A percentile compares a stretch with the other conserved stretches of the same genome.
Evolutionary conservation across 2,329 filamentous ascomycete genomes (phyloP).

Genomic region (Cercospora zeina): DNA sequence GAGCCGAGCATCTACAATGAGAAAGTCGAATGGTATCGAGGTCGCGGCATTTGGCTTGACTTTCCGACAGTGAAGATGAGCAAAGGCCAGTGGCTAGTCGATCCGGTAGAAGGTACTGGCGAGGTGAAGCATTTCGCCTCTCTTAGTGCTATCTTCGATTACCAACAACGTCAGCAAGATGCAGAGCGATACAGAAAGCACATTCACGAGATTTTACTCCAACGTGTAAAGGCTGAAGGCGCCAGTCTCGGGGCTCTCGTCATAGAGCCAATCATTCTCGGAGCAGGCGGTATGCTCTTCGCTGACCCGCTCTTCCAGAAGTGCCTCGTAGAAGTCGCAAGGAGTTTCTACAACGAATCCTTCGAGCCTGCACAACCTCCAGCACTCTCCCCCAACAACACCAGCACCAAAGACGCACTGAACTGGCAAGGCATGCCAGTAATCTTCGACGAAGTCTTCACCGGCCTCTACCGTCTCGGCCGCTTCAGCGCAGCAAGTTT

Average conservation of each 20-base stretch:
- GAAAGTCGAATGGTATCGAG: slow-evolving; percentile 82
- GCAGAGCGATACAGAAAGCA: slow-evolving; percentile 35
- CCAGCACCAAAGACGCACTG: slow-evolving; percentile 25
- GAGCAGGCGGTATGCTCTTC: slow-evolving; percentile 81
- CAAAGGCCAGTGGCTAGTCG: slow-evolving; percentile 65
- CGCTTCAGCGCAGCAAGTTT: slow-evolving; percentile 70
- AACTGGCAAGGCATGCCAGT: slow-evolving; percentile 74
- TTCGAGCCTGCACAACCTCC: not conserved
- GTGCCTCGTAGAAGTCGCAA: slow-evolving; percentile 66
- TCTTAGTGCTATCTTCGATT: slow-evolving; percentile 61
- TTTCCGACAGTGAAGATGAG: slow-evolving; percentile 70
- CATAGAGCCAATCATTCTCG: slow-evolving; percentile 76
- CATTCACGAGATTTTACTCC: slow-evolving; percentile 50
- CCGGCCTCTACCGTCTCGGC: slow-evolving; percentile 78
- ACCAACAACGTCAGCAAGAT: slow-evolving; percentile 41
- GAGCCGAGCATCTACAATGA: slow-evolving; percentile 77
- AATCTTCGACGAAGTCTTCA: slow-evolving; percentile 86
- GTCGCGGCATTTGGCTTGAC: slow-evolving; percentile 76
- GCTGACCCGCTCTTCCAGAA: slow-evolving; percentile 82
- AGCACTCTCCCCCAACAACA: not conserved
- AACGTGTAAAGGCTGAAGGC: slow-evolving; percentile 55
- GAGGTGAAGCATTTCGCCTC: slow-evolving; percentile 48
- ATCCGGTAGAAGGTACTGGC: slow-evolving; percentile 51
- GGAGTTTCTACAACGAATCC: slow-evolving; percentile 40
- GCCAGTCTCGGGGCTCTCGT: slow-evolving; percentile 73